A percentile compares a stretch with the other conserved stretches of the same genome.
Evolutionary conservation across 129 eudicot genomes (phyloP).

Genomic region (Logfia minima): DNA sequence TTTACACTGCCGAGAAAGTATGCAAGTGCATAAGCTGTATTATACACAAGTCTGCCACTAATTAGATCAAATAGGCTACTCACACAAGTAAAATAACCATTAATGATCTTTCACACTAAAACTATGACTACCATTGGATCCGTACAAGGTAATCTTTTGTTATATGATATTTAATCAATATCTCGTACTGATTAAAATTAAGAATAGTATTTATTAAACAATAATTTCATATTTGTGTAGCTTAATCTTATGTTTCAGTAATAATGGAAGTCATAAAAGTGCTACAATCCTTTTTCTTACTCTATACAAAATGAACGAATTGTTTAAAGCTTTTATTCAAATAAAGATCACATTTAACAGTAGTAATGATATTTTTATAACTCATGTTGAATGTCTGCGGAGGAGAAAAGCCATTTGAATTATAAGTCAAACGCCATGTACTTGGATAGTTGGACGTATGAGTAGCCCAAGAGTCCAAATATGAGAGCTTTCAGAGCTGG

Average conservation of each 20-base stretch:
- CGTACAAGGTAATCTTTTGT: neutral
- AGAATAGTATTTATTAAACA: neutral
- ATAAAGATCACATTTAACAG: neutral
- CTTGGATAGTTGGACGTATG: neutral
- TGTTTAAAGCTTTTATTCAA: neutral
- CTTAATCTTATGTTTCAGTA: neutral
- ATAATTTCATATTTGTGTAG: neutral
- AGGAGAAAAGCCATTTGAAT: neutral
- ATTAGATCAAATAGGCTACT: no score
- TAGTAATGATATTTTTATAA: neutral
- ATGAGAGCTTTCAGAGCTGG: constrained; percentile 15
- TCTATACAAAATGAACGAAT: neutral
- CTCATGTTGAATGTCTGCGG: neutral
- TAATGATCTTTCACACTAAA: neutral
- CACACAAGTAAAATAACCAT: neutral
- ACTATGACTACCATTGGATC: neutral
- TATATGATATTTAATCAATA: neutral
- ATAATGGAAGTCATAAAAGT: no score
- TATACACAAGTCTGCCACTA: no score
- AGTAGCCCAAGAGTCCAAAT: constrained; percentile 20
- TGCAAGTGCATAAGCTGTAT: no score
- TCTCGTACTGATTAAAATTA: neutral
- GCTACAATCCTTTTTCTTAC: neutral
- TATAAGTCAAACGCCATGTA: neutral
- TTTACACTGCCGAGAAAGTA: no score